Percentiles rank a stretch among this genome's conserved stretches.
These are phyloP conservation scores for Vigna mungo DNA, from an alignment of 306 rosid species.

Conservation along the genomic window DNA sequence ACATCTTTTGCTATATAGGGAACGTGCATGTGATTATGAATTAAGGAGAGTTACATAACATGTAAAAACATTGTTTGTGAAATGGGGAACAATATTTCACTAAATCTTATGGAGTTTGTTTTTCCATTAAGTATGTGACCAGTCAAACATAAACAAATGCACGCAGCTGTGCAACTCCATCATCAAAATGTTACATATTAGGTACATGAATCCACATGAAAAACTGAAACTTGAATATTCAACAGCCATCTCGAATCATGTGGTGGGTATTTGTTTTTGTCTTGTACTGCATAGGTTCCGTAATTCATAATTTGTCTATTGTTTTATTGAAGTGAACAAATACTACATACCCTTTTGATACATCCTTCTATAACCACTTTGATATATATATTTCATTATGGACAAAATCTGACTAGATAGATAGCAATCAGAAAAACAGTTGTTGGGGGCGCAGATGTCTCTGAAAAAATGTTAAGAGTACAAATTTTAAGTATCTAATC, in stretches of 20 bases:
- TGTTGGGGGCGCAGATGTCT: conserved; percentile 5
- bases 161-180: conserved; percentile 9
- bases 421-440: conserved; percentile 9
- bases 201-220: conserved; percentile 23
- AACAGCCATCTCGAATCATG: conserved; percentile 31
- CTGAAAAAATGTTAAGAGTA: not conserved
- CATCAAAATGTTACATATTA: not conserved
- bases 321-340: conserved; percentile 14
- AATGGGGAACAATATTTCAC: conserved; percentile 36
- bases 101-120: conserved; percentile 32
- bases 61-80: conserved; percentile 28
- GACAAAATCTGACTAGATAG: conserved; percentile 5
- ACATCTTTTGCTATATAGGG: not conserved
- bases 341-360: conserved; percentile 25
- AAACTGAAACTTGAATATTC: conserved; percentile 20
- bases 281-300: conserved; percentile 10
- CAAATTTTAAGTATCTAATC: not conserved
- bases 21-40: conserved; percentile 4
- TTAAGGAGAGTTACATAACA: conserved; percentile 22
- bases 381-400: not conserved
- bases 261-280: conserved; percentile 32
- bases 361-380: not conserved
- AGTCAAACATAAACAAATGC: conserved; percentile 26
- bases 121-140: conserved; percentile 21
- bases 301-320: conserved; percentile 24